Evolutionary conservation across 148 eudicot genomes (phyloP).

Genomic region (Spergularia bocconei): DNA sequence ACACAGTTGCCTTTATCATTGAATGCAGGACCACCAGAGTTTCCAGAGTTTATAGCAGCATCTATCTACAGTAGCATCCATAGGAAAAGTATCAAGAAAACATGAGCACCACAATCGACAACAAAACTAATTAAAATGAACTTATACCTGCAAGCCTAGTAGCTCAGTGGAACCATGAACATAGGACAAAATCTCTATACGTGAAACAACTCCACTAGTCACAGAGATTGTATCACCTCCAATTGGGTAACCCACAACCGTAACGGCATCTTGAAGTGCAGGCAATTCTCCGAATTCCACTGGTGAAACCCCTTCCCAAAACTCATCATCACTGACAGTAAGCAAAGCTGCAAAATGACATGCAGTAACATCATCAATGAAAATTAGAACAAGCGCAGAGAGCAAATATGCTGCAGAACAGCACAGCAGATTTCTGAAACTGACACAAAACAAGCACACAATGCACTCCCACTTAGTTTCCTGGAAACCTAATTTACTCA

Average conservation of each 20-base stretch:
- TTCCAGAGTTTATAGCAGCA: conserved; percentile 94
- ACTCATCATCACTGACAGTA: conserved; percentile 78
- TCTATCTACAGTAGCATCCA: conserved; percentile 50
- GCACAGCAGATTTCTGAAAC: background rate
- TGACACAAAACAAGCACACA: background rate
- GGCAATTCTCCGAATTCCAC: conserved; percentile 80
- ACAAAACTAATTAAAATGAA: background rate
- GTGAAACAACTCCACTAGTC: conserved; percentile 96
- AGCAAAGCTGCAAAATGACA: conserved; percentile 67
- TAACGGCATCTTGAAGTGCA: conserved; percentile 92
- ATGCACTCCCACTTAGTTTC: too few species aligned
- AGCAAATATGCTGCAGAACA: background rate
- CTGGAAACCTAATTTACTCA: too few species aligned
- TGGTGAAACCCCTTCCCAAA: conserved; percentile 89
- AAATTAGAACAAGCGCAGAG: background rate
- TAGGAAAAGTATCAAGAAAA: background rate
- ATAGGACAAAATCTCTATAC: conserved; percentile 87
- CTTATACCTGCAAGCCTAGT: conserved; percentile 81
- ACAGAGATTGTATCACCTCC: conserved; percentile 97
- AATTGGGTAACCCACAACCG: conserved; percentile 93
- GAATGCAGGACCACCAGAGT: conserved; percentile 93
- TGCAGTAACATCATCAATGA: background rate
- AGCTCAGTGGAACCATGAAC: conserved; percentile 92
- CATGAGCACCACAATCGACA: background rate
- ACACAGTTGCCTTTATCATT: conserved; percentile 81